Conservation (phyloP, 257 asterid genomes). For the Handroanthus guayacan region DNA sequence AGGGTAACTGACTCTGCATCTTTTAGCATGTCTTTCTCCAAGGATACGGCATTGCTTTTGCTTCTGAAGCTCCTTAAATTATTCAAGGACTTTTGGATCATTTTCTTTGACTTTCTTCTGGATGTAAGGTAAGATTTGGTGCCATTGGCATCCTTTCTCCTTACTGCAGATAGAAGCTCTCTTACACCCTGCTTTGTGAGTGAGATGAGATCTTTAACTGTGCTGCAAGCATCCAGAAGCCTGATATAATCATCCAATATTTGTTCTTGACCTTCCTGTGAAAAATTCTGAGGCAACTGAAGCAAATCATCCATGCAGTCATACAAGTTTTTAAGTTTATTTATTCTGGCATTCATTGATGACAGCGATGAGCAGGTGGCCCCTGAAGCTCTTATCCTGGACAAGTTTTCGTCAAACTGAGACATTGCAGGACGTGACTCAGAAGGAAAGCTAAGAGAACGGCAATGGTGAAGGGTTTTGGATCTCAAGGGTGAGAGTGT, state of each 20-base stretch:
- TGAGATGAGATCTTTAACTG: constrained; percentile 40
- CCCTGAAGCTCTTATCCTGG: constrained; percentile 36
- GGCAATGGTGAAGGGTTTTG: constrained; percentile 47
- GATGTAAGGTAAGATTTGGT: constrained; percentile 22
- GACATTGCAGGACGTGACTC: constrained; percentile 40
- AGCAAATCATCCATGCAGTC: constrained; percentile 35
- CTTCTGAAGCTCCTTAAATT: constrained; percentile 28
- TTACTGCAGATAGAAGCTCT: constrained; percentile 41
- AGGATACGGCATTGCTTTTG: background rate
- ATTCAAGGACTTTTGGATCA: constrained; percentile 40
- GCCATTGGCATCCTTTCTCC: constrained; percentile 40
- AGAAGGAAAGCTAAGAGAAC: constrained; percentile 54
- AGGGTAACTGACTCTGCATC: constrained; percentile 44
- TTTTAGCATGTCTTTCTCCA: constrained; percentile 35
- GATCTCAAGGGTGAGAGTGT: constrained; percentile 55
- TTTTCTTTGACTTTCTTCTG: constrained; percentile 40
- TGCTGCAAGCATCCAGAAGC: constrained; percentile 47
- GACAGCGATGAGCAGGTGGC: constrained; percentile 36
- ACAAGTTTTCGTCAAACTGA: constrained; percentile 39
- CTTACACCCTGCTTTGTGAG: constrained; percentile 30
- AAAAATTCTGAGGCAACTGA: constrained; percentile 34
- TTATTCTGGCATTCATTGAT: constrained; percentile 36
- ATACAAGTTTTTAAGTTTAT: constrained; percentile 37
- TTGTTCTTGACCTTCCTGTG: constrained; percentile 24
- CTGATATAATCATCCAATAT: constrained; percentile 42